Evolutionary conservation across 768 basidiomycete genomes (phyloP), one percentile per base, ranked within the genome.

Genomic region (Auriculariales sp.): DNA sequence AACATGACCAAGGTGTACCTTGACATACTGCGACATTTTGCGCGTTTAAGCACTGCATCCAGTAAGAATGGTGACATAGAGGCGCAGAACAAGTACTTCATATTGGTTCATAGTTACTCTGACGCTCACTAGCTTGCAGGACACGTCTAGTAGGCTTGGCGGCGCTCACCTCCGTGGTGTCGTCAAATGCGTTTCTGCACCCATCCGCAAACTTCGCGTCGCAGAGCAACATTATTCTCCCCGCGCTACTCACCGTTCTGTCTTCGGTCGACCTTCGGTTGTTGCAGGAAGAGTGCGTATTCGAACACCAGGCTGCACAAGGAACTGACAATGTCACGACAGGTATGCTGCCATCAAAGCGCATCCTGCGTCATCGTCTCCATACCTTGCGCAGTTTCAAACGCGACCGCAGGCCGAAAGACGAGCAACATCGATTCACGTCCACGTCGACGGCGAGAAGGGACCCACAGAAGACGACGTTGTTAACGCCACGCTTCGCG

Each of bases 121-220:
- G 44, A 27, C 35, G 50, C 36, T 47, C 48, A 42, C 48, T 42
- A 44, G 9, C 22, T 11, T 33, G 4, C 56, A 93, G 89, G 50
- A 86, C 84, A 19, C 79, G 90, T 51, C 69, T 97, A 3, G 79
- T 95, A 50, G 91, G 89, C 3, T 71, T 95, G 10, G 85, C 88
- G 28, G 86, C 87, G 6, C 68, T 97, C 33, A 78, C 77, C 27
- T 83, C 81, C 24, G 85, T 83, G 2, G 69, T 88, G 24, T 83
- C 81, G 46, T 94, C 91, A 3, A 88, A 93, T 60, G 84, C 86
- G 0, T 62, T 94, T 14, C 89, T 84, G 61, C 71, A 79, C 36
- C 79, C 84, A 49, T 71, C 79, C 27, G 63, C 70, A 2, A 81
- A 87, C 49, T 92, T 91, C 63, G 71, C 73, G 34, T 64, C 71